phyloP scores from a whole-genome alignment of 1,284 basidiomycete genomes.

The Puccinia polysora region DNA sequence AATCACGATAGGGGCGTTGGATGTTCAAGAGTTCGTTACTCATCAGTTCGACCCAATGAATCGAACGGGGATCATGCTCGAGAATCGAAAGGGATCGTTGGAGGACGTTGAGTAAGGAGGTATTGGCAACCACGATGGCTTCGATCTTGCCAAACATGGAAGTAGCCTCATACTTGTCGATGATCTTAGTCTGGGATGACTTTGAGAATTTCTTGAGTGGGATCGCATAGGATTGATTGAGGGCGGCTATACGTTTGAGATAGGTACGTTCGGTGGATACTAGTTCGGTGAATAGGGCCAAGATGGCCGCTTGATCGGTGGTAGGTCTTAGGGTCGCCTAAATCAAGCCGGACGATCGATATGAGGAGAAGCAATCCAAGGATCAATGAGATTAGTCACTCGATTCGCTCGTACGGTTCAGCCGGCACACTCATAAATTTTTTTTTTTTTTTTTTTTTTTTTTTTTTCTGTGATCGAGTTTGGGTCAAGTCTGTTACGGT shows the following conservation, averaged over 20 bases:
- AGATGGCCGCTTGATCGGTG: conserved; percentile 30
- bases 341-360: background rate
- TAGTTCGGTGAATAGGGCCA: conserved; percentile 61
- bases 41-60: conserved; percentile 17
- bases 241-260: conserved; percentile 66
- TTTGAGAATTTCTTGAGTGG: conserved; percentile 38
- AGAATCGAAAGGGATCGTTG: conserved; percentile 9
- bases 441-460: too few relatives aligned
- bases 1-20: conserved; percentile 43
- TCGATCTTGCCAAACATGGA: conserved; percentile 42
- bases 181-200: conserved; percentile 31
- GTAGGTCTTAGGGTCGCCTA: conserved; percentile 30
- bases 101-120: conserved; percentile 4
- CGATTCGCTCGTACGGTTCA: too few relatives aligned
- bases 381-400: too few relatives aligned
- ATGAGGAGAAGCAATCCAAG: too few relatives aligned
- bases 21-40: conserved; percentile 33
- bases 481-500: background rate
- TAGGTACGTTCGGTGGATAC: conserved; percentile 72
- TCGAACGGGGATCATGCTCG: background rate
- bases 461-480: background rate
- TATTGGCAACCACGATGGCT: conserved; percentile 10
- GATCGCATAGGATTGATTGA: conserved; percentile 56
- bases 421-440: too few relatives aligned
- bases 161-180: conserved; percentile 41